phyloP scores from a whole-genome alignment of 2,329 filamentous ascomycete species.

The Penicillium hesseltinei region DNA sequence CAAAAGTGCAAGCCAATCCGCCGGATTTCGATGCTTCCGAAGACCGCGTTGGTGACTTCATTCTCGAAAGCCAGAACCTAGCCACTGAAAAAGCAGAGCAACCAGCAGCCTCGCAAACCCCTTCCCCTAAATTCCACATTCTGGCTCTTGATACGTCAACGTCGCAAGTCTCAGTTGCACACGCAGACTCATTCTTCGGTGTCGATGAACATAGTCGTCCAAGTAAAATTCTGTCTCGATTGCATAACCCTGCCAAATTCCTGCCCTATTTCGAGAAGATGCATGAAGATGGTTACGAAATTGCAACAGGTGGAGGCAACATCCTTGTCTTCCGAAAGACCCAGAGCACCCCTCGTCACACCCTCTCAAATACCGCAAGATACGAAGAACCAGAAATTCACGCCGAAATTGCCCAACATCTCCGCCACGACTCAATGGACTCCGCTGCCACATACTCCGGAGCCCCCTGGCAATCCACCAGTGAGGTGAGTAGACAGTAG shows the following conservation, averaged over 20 bases:
- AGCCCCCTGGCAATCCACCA: constrained; percentile 10
- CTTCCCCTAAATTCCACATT: constrained; percentile 30
- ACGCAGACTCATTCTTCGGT: constrained; percentile 34
- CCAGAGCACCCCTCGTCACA: neutral
- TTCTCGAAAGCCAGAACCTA: constrained; percentile 1
- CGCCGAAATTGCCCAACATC: constrained; percentile 9
- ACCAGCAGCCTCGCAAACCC: neutral
- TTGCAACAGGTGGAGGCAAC: constrained; percentile 43
- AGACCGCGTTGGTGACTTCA: constrained; percentile 11
- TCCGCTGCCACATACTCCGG: neutral
- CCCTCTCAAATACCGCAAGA: neutral
- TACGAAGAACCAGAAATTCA: constrained; percentile 9
- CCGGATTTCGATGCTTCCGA: constrained; percentile 5
- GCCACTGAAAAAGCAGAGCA: neutral
- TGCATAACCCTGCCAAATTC: constrained; percentile 44
- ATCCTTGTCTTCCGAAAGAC: constrained; percentile 41
- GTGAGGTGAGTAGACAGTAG: constrained; percentile 26
- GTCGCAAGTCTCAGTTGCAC: constrained; percentile 30
- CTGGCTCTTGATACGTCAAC: constrained; percentile 39
- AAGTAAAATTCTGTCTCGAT: constrained; percentile 36
- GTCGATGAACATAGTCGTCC: constrained; percentile 26
- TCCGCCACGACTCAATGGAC: constrained; percentile 13
- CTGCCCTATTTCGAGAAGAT: constrained; percentile 41
- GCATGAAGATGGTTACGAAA: constrained; percentile 42
- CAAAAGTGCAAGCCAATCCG: neutral